Evolutionary conservation across 495 filamentous ascomycete species (phyloP), one percentile per base, ranked within the genome.

Genomic region (Apiosordaria backusii): DNA sequence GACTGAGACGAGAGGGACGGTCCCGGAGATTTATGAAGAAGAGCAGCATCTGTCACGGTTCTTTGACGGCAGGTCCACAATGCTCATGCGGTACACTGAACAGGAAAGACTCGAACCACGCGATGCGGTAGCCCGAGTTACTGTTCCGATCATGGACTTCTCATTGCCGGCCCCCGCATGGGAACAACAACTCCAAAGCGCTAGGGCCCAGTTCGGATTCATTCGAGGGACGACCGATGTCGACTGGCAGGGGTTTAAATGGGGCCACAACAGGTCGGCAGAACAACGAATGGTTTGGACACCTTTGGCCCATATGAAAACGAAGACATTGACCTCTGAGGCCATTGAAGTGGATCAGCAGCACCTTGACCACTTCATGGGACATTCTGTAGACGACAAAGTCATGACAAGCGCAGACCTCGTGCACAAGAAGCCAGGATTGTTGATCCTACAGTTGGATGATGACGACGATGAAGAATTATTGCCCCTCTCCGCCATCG

Each of bases 21-120:
- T 10, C 29, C 29, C 29, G 10, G 29, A 35, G 29, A 35, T 35
- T 10, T 35, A 35, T 35, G 29, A 35, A 10, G 29, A 35, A 10
- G 29, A 35, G 10, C 29, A 10, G 6, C 77, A 84, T 57, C 76
- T 83, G 24, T 69, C 74, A 4, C 68, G 78, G 18, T 62, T 75
- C 18, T 73, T 90, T n/a, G 70, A 75, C 27, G 79, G 83, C n/a
- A 73, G 77, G 16, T 84, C 81, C 22, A 69, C 71, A 50, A 70
- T 73, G 15, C 79, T 77, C 25, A 80, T 76, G 63, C 75, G 74
- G 45, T 72, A 70, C 7, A 67, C 85, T 7, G 86, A 87, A 65
- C 88, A 91, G 65, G 89, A 91, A 71, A 83, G 84, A 54, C 77
- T 91, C 22, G 77, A 85, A 50, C 80, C 84, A 59, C 81, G 79